phyloP scores from a whole-genome alignment of 805 yeast species.

The Candida michaelii region DNA sequence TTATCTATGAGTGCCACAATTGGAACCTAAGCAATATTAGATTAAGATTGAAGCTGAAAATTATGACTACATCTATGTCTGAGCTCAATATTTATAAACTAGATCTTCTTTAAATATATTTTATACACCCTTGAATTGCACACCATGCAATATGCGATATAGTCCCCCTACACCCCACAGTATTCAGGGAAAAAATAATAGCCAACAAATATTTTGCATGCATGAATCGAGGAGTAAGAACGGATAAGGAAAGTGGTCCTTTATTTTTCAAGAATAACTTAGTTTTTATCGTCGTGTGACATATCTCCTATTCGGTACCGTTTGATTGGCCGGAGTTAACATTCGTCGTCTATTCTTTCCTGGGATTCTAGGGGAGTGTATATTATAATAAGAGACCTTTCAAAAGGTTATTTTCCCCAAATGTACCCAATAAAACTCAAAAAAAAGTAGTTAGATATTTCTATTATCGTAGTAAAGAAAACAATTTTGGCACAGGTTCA shows the following conservation, averaged over 20 bases:
- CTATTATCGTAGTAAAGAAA: conserved; percentile 3
- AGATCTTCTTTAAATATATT: background rate
- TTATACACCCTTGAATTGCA: background rate
- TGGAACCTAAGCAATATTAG: background rate
- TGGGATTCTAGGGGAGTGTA: background rate
- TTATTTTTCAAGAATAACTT: background rate
- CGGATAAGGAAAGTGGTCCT: background rate
- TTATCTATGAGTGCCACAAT: background rate
- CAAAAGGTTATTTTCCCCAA: background rate
- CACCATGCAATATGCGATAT: background rate
- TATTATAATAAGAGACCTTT: background rate
- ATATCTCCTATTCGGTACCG: conserved; percentile 2
- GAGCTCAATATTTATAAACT: background rate
- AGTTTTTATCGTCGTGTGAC: conserved; percentile 4
- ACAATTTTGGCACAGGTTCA: conserved; percentile 3
- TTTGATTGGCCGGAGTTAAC: conserved; percentile 3
- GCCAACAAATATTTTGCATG: background rate
- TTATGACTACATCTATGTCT: background rate
- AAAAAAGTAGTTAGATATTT: conserved; percentile 6
- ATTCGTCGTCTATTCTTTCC: conserved; percentile 1
- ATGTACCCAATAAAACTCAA: background rate
- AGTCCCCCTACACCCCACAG: background rate
- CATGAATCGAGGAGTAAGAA: background rate
- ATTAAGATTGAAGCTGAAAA: background rate
- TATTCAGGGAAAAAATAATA: background rate